Evolutionary conservation across 768 basidiomycete genomes (phyloP).

Genomic region (Pulveroboletus sp.): DNA sequence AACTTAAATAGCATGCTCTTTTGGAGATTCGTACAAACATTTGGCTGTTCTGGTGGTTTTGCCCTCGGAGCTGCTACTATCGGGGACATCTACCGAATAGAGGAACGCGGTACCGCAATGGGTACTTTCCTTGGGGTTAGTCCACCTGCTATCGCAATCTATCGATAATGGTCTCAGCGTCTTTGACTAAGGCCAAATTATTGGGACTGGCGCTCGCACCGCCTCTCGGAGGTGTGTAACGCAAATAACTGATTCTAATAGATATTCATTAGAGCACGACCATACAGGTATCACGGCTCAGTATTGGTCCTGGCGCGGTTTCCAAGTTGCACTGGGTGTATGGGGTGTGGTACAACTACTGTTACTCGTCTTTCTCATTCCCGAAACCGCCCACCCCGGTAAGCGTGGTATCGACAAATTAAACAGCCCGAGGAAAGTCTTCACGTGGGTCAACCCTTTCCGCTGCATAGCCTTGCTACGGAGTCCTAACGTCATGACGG

Average conservation of each 20-base stretch:
- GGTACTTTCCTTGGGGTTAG: constrained; percentile 55
- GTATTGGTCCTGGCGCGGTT: constrained; percentile 64
- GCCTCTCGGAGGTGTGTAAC: no score
- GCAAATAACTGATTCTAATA: constrained; percentile 37
- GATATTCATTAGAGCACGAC: neutral
- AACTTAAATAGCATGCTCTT: constrained; percentile 47
- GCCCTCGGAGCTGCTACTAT: constrained; percentile 56
- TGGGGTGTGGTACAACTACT: constrained; percentile 40
- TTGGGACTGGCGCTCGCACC: constrained; percentile 65
- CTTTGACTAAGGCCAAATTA: constrained; percentile 38
- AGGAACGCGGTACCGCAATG: constrained; percentile 59
- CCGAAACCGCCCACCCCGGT: constrained; percentile 67
- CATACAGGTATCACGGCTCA: constrained; percentile 46
- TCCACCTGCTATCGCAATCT: neutral
- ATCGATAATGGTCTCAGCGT: neutral
- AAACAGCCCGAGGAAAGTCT: constrained; percentile 17
- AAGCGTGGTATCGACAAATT: constrained; percentile 51
- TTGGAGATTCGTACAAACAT: constrained; percentile 63
- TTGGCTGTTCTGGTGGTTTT: constrained; percentile 4
- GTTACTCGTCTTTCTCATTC: constrained; percentile 46
- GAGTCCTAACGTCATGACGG: constrained; percentile 55
- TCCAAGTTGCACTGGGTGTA: constrained; percentile 48
- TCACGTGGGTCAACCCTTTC: constrained; percentile 60
- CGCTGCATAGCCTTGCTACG: constrained; percentile 46
- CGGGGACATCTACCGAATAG: constrained; percentile 63